A percentile compares a stretch with the other conserved stretches of the same genome.
Conservation (phyloP, 164 flowering plant species). For the Tinospora cordifolia region DNA sequence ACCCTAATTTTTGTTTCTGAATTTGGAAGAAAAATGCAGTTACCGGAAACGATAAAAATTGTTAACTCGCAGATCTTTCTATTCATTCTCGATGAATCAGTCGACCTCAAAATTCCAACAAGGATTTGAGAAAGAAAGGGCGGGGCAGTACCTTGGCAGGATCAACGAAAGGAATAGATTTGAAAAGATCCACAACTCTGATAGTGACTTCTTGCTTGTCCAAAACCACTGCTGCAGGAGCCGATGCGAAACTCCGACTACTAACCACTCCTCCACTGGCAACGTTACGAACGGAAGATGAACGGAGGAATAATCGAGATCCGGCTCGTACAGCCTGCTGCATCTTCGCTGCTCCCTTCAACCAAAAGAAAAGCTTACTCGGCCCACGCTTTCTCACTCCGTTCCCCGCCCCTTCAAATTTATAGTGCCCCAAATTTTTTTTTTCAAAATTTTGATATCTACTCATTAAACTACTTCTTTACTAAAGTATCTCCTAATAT, state of each 20-base stretch:
- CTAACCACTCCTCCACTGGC: not conserved
- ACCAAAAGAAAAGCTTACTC: not conserved
- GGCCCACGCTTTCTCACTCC: no score
- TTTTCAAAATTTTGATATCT: no score
- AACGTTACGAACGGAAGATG: slow-evolving; percentile 1
- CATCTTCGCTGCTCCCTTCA: not conserved
- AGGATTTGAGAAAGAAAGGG: no score
- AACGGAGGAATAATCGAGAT: slow-evolving; percentile 5
- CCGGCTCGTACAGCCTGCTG: slow-evolving; percentile 12
- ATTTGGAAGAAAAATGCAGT: no score
- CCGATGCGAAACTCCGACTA: slow-evolving; percentile 8
- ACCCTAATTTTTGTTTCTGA: no score
- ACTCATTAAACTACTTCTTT: no score
- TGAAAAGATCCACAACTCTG: slow-evolving; percentile 12
- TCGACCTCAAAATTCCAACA: no score
- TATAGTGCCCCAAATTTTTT: no score
- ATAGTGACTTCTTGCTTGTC: slow-evolving; percentile 12
- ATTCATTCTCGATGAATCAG: not conserved
- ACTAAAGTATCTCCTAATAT: no score
- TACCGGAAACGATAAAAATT: no score
- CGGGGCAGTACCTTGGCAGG: slow-evolving; percentile 9
- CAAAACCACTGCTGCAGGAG: not conserved
- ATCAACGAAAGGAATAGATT: slow-evolving; percentile 14
- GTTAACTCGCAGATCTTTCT: not conserved
- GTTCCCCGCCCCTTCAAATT: no score